A percentile compares a stretch with the other conserved stretches of the same genome.
Evolutionary conservation across 208 protist species (phyloP).

Genomic region (Herpetomonas tarakana): DNA sequence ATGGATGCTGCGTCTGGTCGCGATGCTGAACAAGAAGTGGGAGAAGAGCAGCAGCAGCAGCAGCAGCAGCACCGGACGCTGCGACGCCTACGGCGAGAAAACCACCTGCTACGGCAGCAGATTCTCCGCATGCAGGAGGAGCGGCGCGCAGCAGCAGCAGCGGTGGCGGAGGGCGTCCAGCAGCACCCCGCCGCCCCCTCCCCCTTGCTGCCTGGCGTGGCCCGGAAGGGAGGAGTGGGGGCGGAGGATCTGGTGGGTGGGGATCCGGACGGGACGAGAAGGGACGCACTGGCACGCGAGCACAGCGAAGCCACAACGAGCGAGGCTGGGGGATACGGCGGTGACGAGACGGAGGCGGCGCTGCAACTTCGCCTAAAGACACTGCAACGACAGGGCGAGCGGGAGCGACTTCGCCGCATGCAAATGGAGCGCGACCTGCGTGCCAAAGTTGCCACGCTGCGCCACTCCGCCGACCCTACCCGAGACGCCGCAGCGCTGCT

Average conservation of each 20-base stretch:
- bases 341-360: no score
- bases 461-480: conserved; percentile 14
- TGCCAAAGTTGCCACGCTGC: conserved; percentile 24
- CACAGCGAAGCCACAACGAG: no score
- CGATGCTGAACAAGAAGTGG: no score
- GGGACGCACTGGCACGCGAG: no score
- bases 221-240: no score
- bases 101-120: conserved; percentile 41
- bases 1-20: no score
- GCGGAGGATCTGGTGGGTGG: no score
- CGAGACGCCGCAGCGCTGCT: no score
- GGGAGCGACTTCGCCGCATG: conserved; percentile 25
- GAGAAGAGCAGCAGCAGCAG: no score
- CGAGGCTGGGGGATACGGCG: no score
- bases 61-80: neutral
- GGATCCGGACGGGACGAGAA: no score
- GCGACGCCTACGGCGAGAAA: conserved; percentile 35
- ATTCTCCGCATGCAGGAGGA: conserved; percentile 43
- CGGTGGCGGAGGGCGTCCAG: neutral
- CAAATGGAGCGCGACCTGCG: conserved; percentile 28
- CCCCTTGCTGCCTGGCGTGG: neutral
- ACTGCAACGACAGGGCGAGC: conserved; percentile 41
- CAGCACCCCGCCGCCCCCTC: neutral
- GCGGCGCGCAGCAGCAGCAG: conserved; percentile 7
- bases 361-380: conserved; percentile 30